Evolutionary conservation across 176 grass and related monocot genomes (phyloP).

Genomic region (Rhipidocladum racemiflorum): DNA sequence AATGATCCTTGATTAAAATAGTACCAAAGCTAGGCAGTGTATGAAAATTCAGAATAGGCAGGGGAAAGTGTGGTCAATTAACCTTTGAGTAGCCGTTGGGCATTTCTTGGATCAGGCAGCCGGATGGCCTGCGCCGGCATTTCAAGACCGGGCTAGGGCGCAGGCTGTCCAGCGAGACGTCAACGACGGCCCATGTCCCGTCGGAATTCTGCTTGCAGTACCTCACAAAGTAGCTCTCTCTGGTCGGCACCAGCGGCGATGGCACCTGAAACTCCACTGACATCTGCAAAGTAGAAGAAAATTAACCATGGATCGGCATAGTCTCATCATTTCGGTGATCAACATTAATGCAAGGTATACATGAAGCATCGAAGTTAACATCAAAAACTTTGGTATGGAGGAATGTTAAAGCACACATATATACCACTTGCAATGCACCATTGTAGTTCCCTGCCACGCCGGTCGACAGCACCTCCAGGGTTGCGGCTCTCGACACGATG

Average conservation of each 20-base stretch:
- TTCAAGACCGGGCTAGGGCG: conserved; percentile 51
- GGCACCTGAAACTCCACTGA: conserved; percentile 98
- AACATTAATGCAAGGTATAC: not conserved
- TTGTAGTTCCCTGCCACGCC: conserved; percentile 89
- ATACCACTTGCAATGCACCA: conserved; percentile 94
- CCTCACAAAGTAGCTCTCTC: conserved; percentile 85
- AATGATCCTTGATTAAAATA: no score
- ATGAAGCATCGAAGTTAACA: not conserved
- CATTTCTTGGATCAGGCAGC: conserved; percentile 94
- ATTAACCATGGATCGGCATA: not conserved
- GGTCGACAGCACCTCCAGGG: conserved; percentile 82
- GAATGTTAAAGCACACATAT: not conserved
- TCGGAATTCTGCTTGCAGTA: conserved; percentile 94
- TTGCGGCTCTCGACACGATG: conserved; percentile 77
- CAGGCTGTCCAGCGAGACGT: conserved; percentile 86
- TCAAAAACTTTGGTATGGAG: not conserved
- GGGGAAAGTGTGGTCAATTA: not conserved
- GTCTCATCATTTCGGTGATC: not conserved
- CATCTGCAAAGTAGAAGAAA: conserved; percentile 45
- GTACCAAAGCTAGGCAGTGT: not conserved
- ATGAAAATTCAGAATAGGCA: not conserved
- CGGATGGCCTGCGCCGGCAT: conserved; percentile 70
- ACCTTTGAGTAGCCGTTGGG: conserved; percentile 98
- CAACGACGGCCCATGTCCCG: conserved; percentile 85
- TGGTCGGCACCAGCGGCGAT: conserved; percentile 79